phyloP scores from a whole-genome alignment of 202 grass and related monocot species.

The Zoysia matrella region DNA sequence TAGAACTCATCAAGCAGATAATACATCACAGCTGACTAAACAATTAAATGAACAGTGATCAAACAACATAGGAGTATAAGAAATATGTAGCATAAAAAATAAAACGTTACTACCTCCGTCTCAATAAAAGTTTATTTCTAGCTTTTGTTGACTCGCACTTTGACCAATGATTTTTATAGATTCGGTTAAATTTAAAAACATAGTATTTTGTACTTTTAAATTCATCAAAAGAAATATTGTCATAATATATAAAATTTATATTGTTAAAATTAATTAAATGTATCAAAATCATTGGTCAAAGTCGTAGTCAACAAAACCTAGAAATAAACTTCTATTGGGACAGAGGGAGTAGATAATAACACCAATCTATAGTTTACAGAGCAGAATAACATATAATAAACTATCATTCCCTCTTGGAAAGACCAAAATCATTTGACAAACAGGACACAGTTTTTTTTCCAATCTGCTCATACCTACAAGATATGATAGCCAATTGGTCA shows the following conservation, averaged over 20 bases:
- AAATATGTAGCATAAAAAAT: neutral
- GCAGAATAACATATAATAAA: neutral
- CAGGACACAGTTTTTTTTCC: neutral
- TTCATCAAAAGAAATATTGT: no score
- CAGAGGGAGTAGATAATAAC: neutral
- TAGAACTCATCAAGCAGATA: constrained; percentile 15
- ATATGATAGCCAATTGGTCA: neutral
- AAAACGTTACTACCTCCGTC: neutral
- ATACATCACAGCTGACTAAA: neutral
- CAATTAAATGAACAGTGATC: neutral
- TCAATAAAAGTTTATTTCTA: no score
- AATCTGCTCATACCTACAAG: neutral
- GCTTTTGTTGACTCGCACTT: no score
- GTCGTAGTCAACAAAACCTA: no score
- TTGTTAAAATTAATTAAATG: no score
- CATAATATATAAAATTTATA: no score
- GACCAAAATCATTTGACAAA: neutral
- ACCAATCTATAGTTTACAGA: neutral
- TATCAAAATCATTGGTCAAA: no score
- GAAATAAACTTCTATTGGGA: no score
- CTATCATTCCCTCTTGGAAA: neutral
- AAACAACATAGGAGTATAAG: neutral
- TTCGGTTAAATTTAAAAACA: no score
- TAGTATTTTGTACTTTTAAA: no score
- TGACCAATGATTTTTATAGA: no score